Percentiles rank a stretch among this genome's conserved stretches.
Evolutionary conservation across 495 filamentous ascomycete genomes (phyloP).

Genomic region (Hypoxylon cercidicola): DNA sequence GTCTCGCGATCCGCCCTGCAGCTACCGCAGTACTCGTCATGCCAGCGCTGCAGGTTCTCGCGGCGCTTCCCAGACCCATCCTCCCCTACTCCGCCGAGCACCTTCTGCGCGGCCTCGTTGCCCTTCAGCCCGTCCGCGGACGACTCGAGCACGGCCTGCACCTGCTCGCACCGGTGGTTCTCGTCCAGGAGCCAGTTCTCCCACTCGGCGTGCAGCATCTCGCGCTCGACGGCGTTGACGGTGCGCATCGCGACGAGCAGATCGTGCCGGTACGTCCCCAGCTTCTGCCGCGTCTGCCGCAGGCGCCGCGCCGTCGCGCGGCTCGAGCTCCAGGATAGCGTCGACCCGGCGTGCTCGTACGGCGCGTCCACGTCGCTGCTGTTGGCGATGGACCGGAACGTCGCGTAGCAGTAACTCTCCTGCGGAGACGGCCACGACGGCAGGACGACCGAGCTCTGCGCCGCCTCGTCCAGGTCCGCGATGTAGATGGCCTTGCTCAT

Average conservation of each 20-base stretch:
- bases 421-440: slow-evolving; percentile 46
- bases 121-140: slow-evolving; percentile 37
- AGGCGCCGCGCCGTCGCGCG: slow-evolving; percentile 72
- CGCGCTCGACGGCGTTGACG: slow-evolving; percentile 86
- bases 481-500: slow-evolving; percentile 90
- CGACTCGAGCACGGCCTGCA: slow-evolving; percentile 60
- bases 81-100: slow-evolving; percentile 23
- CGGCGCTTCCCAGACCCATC: slow-evolving; percentile 52
- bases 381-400: slow-evolving; percentile 66
- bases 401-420: slow-evolving; percentile 61
- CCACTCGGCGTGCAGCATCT: slow-evolving; percentile 87
- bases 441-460: slow-evolving; percentile 48
- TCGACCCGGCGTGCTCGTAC: slow-evolving; percentile 54
- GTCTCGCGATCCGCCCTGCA: slow-evolving; percentile 68
- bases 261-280: slow-evolving; percentile 90
- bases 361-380: slow-evolving; percentile 62
- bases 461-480: slow-evolving; percentile 78
- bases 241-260: slow-evolving; percentile 89
- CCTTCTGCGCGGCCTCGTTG: slow-evolving; percentile 32
- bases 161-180: slow-evolving; percentile 70
- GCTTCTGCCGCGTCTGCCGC: slow-evolving; percentile 77
- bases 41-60: slow-evolving; percentile 68
- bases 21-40: slow-evolving; percentile 78
- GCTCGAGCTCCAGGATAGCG: slow-evolving; percentile 58
- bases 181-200: slow-evolving; percentile 88